Base-by-base conservation (phyloP, 169 alveolate genomes). In the Eimeria maxima region DNA sequence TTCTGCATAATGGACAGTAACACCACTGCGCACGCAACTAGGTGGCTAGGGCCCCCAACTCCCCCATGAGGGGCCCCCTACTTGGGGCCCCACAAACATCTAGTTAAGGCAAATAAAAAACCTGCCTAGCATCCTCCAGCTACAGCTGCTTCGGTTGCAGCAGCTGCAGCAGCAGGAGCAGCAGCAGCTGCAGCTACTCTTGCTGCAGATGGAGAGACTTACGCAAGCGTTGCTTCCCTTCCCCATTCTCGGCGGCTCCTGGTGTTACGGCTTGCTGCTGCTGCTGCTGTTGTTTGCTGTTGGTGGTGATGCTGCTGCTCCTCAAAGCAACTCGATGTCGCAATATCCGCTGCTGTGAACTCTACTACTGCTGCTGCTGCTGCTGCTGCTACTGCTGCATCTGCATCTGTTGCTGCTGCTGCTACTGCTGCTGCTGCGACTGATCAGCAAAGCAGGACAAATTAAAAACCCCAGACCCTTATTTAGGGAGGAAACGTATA, bases 161-260 rank as follows among this genome's bases (percentile, higher is more conserved):
- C 67, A 27, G 65, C 42, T 22, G 63, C 88, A 6, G 88, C 87
- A 76, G 7, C 7, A 22, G 29, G 24, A 11, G 65, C 18, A 50
- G 57, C 5, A 7, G 57, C 57, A 7, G 57, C 57, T 50, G 57
- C 11, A 7, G 57, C 47, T 42, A 60, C 81, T 42, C 27, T 60
- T 74, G 86, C 57, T 42, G 65, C 88, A 7, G 88, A 11, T 50
- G 78, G 13, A 18, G 57, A 20, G 60, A 78, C 96, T 93, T 93
- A 93, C 96, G 93, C 96, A 93, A 7, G 96, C 96, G 60, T 93
- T 93, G 96, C 96, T 93, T 22, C 96, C 96, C 93, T 93, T 93
- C 73, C 96, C 96, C 96, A 93, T 93, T 45, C 63, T 93, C 86
- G 18, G 63, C 86, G 38, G 38, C 60, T n/a, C 22, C 60, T 57